These are phyloP conservation scores for Penicillium antarcticum DNA, from an alignment of 495 filamentous ascomycete genomes.

Conservation along the genomic window DNA sequence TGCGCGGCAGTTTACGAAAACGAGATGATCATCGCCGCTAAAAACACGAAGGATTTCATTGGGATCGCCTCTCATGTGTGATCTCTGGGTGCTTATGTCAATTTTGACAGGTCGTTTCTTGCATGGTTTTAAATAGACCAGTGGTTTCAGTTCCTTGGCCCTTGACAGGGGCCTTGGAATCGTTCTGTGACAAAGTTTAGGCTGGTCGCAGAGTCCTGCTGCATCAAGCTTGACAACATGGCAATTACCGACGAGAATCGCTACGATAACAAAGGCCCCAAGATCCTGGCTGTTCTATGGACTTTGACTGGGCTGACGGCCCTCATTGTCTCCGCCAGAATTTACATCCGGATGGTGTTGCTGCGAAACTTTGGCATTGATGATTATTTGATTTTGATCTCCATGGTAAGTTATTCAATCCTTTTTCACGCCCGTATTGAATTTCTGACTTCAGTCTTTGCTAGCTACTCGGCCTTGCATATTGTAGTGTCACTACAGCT, in stretches of 20 bases:
- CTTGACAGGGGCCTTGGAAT: no score
- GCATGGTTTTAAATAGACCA: no score
- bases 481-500: conserved; percentile 17
- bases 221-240: conserved; percentile 1
- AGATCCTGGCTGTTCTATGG: conserved; percentile 43
- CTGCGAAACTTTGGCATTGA: conserved; percentile 45
- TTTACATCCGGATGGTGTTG: conserved; percentile 45
- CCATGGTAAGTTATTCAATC: conserved; percentile 28
- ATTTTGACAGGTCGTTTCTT: no score
- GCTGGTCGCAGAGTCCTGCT: not conserved
- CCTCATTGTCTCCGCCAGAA: conserved; percentile 33
- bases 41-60: not conserved
- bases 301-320: conserved; percentile 29
- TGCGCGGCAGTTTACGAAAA: not conserved
- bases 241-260: conserved; percentile 3
- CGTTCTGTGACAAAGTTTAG: no score
- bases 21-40: not conserved
- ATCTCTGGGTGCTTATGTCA: no score
- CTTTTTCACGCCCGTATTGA: not conserved
- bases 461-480: conserved; percentile 17
- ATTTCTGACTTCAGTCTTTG: not conserved
- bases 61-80: not conserved
- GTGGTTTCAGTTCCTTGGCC: no score
- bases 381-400: conserved; percentile 47
- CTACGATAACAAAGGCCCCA: conserved; percentile 33